Percentiles rank a stretch among this genome's conserved stretches.
These are phyloP conservation scores for Perkinsus olseni DNA, from an alignment of 169 alveolate genomes.

Conservation along the genomic window DNA sequence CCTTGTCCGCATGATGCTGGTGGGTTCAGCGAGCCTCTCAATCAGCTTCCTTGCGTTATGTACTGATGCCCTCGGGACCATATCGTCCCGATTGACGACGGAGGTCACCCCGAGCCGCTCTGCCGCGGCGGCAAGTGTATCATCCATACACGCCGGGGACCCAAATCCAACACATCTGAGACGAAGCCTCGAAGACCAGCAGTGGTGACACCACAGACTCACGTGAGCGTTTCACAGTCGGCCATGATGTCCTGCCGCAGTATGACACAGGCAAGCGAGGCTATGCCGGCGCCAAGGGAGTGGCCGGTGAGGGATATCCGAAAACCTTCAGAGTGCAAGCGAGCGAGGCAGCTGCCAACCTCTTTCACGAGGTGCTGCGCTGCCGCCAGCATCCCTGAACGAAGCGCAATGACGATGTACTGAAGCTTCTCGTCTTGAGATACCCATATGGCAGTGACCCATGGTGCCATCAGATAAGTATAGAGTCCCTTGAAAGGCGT, in stretches of 20 bases:
- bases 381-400: background rate
- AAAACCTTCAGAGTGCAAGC: background rate
- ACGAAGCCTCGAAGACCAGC: background rate
- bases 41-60: background rate
- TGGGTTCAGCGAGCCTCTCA: background rate
- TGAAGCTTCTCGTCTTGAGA: no score
- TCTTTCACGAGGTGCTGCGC: background rate
- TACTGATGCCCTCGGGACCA: background rate
- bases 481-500: background rate
- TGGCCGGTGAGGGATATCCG: background rate
- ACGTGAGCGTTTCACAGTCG: background rate
- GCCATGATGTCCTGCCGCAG: background rate
- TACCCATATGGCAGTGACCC: constrained; percentile 1
- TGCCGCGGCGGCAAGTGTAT: background rate
- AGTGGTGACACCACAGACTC: background rate
- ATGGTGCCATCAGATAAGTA: background rate
- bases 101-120: background rate
- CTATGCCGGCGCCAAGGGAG: background rate
- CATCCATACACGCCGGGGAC: background rate
- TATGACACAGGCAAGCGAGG: background rate
- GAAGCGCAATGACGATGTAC: no score
- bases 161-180: background rate
- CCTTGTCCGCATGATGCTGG: background rate
- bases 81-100: background rate
- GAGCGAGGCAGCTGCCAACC: background rate